These are phyloP conservation scores for Colletotrichum acutatum DNA, from an alignment of 2,329 filamentous ascomycete species.

Conservation along the genomic window DNA sequence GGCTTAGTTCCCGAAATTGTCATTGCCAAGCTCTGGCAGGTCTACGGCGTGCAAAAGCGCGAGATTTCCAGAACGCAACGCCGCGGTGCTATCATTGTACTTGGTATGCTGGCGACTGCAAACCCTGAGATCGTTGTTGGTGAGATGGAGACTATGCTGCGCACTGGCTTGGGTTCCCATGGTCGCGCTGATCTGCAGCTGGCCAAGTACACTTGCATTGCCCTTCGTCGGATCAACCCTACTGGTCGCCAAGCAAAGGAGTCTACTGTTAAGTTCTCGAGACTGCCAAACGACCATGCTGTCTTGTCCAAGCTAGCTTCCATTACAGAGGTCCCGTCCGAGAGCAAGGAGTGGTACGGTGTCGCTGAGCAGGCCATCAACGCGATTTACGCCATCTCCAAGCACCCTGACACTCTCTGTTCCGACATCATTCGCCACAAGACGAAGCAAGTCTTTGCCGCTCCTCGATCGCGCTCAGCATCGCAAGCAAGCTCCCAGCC, in stretches of 20 bases:
- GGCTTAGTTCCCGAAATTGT: constrained; percentile 88
- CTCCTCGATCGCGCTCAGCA: constrained; percentile 42
- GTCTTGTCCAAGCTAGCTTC: constrained; percentile 83
- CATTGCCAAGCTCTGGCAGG: constrained; percentile 94
- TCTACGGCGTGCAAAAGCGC: constrained; percentile 92
- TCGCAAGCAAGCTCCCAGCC: constrained; percentile 56
- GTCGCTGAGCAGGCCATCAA: constrained; percentile 96
- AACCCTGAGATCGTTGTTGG: constrained; percentile 92
- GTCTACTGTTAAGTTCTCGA: constrained; percentile 74
- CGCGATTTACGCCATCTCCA: constrained; percentile 93
- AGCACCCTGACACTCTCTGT: constrained; percentile 92
- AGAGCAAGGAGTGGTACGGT: constrained; percentile 96
- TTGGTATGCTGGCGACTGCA: constrained; percentile 95
- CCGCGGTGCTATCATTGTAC: constrained; percentile 91
- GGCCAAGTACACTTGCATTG: constrained; percentile 95
- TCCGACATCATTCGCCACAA: constrained; percentile 90
- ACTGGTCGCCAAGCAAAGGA: constrained; percentile 83
- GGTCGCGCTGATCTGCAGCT: constrained; percentile 87
- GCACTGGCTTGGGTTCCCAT: constrained; percentile 84
- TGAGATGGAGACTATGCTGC: constrained; percentile 94
- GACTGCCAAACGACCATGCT: constrained; percentile 91
- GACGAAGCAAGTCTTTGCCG: constrained; percentile 81
- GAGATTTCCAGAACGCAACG: constrained; percentile 94
- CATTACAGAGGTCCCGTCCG: constrained; percentile 85
- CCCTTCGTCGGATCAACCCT: constrained; percentile 89